Evolutionary conservation across 768 basidiomycete genomes (phyloP).

Genomic region (Rhodocollybia butyracea): DNA sequence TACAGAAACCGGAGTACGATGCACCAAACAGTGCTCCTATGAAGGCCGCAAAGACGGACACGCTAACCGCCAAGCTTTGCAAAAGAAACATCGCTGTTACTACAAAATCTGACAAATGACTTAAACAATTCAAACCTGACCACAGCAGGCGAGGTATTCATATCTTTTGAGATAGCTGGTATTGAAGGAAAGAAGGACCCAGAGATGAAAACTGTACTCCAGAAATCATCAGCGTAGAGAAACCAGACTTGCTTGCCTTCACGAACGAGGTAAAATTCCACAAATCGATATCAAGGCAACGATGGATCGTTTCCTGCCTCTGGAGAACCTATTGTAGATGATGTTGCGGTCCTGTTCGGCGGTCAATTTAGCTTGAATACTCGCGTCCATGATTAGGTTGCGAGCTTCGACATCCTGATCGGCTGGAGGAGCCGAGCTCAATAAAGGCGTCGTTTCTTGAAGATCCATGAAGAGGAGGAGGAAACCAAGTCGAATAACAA

Average conservation of each 20-base stretch:
- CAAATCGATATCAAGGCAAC: conserved; percentile 3
- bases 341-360: neutral
- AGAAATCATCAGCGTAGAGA: neutral
- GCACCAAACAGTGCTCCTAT: conserved; percentile 5
- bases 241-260: neutral
- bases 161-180: conserved; percentile 66
- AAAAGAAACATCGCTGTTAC: neutral
- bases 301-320: neutral
- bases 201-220: conserved; percentile 56
- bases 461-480: neutral
- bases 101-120: too few relatives aligned
- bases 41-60: conserved; percentile 5
- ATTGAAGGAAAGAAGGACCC: conserved; percentile 74
- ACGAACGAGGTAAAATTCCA: conserved; percentile 7
- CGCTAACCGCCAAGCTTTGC: conserved; percentile 5
- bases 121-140: conserved; percentile 45
- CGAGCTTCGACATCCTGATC: neutral
- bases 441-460: neutral
- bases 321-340: conserved; percentile 6
- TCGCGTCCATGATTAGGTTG: neutral
- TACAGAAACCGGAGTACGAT: conserved; percentile 8
- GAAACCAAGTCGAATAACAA: too few relatives aligned
- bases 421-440: neutral
- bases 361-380: neutral
- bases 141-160: conserved; percentile 51